phyloP scores from a whole-genome alignment of 2,329 filamentous ascomycete genomes.

The Chrysosporium keratinophilum region DNA sequence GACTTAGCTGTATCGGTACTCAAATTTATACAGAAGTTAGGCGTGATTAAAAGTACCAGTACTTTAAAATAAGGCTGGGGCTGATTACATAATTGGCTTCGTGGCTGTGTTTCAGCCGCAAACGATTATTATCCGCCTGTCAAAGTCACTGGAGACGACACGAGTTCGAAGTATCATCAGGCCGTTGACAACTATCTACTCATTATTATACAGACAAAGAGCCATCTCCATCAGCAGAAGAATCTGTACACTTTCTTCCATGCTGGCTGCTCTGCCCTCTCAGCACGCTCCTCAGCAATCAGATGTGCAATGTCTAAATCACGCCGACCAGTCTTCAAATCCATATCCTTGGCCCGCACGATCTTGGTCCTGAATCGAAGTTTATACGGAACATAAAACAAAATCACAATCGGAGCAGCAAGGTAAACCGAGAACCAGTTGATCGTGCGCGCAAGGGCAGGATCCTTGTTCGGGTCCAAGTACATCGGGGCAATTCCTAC shows the following conservation, averaged over 20 bases:
- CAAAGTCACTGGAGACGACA: not conserved
- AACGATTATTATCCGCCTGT: not conserved
- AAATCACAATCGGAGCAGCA: conserved; percentile 32
- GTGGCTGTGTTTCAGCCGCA: conserved; percentile 2
- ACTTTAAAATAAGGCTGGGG: not conserved
- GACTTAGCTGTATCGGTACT: not conserved
- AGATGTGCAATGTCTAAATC: conserved; percentile 51
- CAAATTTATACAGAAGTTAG: not conserved
- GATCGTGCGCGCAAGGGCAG: conserved; percentile 37
- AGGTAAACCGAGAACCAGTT: conserved; percentile 41
- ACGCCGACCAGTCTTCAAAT: conserved; percentile 21
- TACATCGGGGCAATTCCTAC: conserved; percentile 53
- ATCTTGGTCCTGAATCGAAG: conserved; percentile 19
- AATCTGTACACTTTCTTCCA: conserved; percentile 71
- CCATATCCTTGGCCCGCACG: conserved; percentile 17
- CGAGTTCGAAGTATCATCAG: not conserved
- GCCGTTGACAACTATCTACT: not conserved
- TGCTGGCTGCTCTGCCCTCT: conserved; percentile 58
- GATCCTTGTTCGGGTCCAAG: conserved; percentile 47
- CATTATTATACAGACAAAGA: not conserved
- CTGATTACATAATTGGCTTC: not conserved
- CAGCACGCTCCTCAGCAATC: conserved; percentile 66
- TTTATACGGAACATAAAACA: conserved; percentile 26
- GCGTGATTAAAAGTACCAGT: not conserved
- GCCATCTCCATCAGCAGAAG: conserved; percentile 46